Base-by-base conservation (phyloP, 2,329 filamentous ascomycete genomes). In the Sporothrix phasma region DNA sequence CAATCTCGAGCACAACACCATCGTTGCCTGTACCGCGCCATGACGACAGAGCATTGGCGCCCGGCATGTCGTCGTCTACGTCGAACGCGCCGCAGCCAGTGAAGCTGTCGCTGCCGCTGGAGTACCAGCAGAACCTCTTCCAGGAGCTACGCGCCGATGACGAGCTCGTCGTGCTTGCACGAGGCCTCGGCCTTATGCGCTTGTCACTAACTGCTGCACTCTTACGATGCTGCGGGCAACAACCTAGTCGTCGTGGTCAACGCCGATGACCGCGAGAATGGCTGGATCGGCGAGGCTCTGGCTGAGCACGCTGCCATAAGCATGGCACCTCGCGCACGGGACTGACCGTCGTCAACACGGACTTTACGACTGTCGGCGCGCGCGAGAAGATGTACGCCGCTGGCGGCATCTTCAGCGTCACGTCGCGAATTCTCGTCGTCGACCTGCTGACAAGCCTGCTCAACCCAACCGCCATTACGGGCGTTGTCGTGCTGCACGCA, bases 121-220 rank as follows among this genome's bases (percentile, higher is more conserved):
- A 92, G 81, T 99, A 95, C 76, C 94, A 99, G 79, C 92, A 97
- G 79, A 88, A 90, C 72, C 85, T 97, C 71, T 97, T 97, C 79
- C 90, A 89, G 74, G 89, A 94, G 77, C 85, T 96, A 69, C 88
- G 91, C 68, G 80, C 86, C 66, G 90, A 97, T 78, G 94, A 99
- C 89, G 89, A 95, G 76, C 87, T 99, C 68, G 88, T 97, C 71
- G 82, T 99, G 63, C 84, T 97, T 63, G 94, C 93, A 47, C 89
- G 91, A 62, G 94, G 94, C 69, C 87, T 99, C 56, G 94, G 94
- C 70, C 86, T 97, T 53, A 84, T 97, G 74, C 90, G 92, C 69
- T 99, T 64, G 84, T 97, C 72, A 95, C 91, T n/a, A 99, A 97
- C 73, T 99, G 45, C 84, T 99, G 31, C 94, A 99, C 76, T 92